Conservation (phyloP, 306 rosid species). For the Urtica urens region DNA sequence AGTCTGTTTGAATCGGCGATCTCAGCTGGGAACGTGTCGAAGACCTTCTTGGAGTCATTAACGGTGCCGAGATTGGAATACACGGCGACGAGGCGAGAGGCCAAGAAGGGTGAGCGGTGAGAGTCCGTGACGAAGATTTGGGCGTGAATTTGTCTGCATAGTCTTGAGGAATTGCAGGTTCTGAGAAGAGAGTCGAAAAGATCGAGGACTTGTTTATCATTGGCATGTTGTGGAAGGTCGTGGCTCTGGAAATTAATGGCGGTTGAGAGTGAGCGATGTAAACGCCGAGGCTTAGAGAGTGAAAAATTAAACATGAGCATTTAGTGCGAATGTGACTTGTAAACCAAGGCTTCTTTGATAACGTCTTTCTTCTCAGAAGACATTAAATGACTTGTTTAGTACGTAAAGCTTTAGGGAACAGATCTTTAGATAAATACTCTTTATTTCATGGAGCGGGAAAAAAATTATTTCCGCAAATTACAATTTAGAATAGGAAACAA, state of each 20-base stretch:
- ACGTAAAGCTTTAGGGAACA: no score
- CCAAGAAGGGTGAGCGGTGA: conserved; percentile 35
- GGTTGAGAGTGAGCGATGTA: conserved; percentile 12
- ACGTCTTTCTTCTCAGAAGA: no score
- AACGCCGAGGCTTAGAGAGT: conserved; percentile 7
- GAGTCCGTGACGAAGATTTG: conserved; percentile 29
- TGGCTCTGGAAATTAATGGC: neutral
- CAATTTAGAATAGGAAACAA: no score
- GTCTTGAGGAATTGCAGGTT: conserved; percentile 30
- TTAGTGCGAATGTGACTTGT: no score
- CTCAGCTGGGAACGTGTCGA: conserved; percentile 22
- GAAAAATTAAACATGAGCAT: conserved; percentile 42
- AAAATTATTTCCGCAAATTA: no score
- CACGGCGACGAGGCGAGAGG: conserved; percentile 39
- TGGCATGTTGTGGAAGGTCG: neutral
- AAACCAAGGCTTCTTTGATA: no score
- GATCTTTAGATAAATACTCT: no score
- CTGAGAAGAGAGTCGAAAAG: conserved; percentile 33
- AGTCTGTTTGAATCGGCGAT: conserved; percentile 25
- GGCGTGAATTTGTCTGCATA: conserved; percentile 47
- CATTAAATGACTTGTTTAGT: no score
- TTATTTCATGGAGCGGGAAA: no score
- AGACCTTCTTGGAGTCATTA: conserved; percentile 37
- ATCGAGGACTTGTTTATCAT: conserved; percentile 23
- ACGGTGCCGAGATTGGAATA: conserved; percentile 39